phyloP scores from a whole-genome alignment of 306 rosid species.

The Sicyos edulis region DNA sequence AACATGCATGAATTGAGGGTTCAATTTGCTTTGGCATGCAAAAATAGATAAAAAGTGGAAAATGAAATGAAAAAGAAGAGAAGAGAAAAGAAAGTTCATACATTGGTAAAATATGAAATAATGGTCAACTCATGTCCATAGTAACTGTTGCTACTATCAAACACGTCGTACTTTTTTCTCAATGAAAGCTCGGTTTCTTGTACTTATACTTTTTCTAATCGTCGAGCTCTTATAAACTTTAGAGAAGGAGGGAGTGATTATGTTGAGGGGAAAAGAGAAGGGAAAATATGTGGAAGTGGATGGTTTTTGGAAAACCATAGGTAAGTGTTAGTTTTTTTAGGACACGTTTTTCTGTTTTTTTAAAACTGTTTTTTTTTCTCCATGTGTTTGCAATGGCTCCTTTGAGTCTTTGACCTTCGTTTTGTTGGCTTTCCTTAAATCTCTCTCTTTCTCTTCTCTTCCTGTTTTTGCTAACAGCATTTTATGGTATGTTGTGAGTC shows the following conservation, averaged over 20 bases:
- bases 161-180: too few relatives aligned
- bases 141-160: background rate
- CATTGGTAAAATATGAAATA: background rate
- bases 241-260: background rate
- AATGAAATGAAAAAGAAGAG: background rate
- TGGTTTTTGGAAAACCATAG: background rate
- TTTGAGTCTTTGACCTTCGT: background rate
- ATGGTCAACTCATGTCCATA: background rate
- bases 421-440: constrained; percentile 10
- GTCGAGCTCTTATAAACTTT: background rate
- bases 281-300: constrained; percentile 6
- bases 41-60: background rate
- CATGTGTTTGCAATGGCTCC: background rate
- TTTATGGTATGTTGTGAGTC: background rate
- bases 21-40: background rate
- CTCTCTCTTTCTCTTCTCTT: background rate
- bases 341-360: constrained; percentile 8
- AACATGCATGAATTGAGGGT: constrained; percentile 2
- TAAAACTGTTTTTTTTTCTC: background rate
- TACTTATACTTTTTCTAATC: too few relatives aligned
- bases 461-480: background rate
- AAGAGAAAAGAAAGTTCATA: background rate
- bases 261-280: too few relatives aligned
- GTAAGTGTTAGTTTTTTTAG: background rate
- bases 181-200: too few relatives aligned